Base-by-base conservation (phyloP, 352 stramenopile species). In the Globisporangium viniferum region DNA sequence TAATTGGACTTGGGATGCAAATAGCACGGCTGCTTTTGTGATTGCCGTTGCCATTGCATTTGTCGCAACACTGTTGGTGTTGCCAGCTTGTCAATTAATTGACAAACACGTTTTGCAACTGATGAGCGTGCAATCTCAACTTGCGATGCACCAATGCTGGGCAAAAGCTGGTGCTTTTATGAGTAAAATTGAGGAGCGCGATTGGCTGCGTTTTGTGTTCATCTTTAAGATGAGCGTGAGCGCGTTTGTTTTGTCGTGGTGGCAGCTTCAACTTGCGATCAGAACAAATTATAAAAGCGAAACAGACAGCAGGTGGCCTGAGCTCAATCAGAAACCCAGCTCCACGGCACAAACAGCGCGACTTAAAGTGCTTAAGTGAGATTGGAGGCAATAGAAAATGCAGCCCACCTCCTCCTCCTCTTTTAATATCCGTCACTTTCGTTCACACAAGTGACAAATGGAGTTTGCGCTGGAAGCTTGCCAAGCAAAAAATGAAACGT, bases 71-170 rank as follows among this genome's bases (percentile, higher is more conserved):
- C 24, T 24, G 36, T 15, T 44, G 9, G 36, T 44, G 12, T 44
- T 15, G 36, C 9, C 36, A 44, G 12, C 12, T 46, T 46, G 39
- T 20, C 39, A 57, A 9, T 57, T 57, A 6, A n/a, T 7, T 39
- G 53, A 36, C 14, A 36, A 27, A 59, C 51, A 57, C 9, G 24
- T 29, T 15, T 31, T 14, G 46, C 35, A 46, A 18, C 12, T 46
- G 39, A 46, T 41, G 7, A 5, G 36, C 5, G 48, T 12, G 20
- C 46, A 59, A 29, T 29, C 55, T 60, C 55, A 60, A 60, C 55
- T 41, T 60, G 55, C 55, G 55, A 60, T 60, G 29, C 54, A 14
- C 27, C 53, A 59, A 15, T 6, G 35, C 12, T 44, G 54, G 36
- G 29, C 54, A n/a, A 33, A 6, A 33, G 31, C 31, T 44, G 10